Percentiles rank a stretch among this genome's conserved stretches.
These are phyloP conservation scores for Xylariaceae sp. DNA, from an alignment of 2,329 filamentous ascomycete genomes.

Conservation along the genomic window DNA sequence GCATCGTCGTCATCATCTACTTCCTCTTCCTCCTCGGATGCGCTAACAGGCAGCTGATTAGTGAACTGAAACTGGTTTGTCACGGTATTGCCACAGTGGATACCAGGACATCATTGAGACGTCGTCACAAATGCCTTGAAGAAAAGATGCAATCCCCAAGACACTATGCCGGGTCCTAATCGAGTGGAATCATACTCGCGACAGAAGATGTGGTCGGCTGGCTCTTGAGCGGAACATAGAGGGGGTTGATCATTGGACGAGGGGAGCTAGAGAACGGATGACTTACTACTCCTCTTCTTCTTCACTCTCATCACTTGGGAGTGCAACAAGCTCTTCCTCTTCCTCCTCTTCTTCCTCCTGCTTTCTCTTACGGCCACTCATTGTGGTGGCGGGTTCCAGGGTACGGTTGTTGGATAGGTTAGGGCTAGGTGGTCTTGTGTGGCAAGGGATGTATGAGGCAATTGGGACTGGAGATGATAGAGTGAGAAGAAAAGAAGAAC, in stretches of 20 bases:
- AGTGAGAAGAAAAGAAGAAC: slow-evolving; percentile 17
- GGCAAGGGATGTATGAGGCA: slow-evolving; percentile 12
- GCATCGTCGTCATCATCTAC: slow-evolving; percentile 31
- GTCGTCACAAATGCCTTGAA: not conserved
- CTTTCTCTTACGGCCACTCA: slow-evolving; percentile 34
- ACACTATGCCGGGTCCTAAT: slow-evolving; percentile 13
- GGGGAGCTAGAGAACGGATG: not conserved
- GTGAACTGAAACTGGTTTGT: not conserved
- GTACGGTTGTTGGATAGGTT: slow-evolving; percentile 3
- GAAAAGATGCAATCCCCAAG: not conserved
- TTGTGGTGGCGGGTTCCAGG: slow-evolving; percentile 16
- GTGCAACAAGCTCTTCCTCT: slow-evolving; percentile 33
- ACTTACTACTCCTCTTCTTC: slow-evolving; percentile 35
- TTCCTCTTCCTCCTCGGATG: slow-evolving; percentile 31
- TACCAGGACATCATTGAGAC: not conserved
- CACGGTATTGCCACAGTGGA: not conserved
- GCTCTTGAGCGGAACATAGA: not conserved
- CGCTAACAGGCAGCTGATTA: slow-evolving; percentile 17
- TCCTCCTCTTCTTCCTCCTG: slow-evolving; percentile 32
- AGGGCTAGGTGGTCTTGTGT: slow-evolving; percentile 12
- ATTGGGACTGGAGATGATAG: slow-evolving; percentile 18
- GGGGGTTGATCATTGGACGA: slow-evolving; percentile 1
- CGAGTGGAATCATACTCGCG: slow-evolving; percentile 18
- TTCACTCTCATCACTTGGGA: slow-evolving; percentile 33
- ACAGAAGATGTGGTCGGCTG: slow-evolving; percentile 2